Evolutionary conservation across 2,329 filamentous ascomycete species (phyloP).

Genomic region (Cyphellophora attinorum): DNA sequence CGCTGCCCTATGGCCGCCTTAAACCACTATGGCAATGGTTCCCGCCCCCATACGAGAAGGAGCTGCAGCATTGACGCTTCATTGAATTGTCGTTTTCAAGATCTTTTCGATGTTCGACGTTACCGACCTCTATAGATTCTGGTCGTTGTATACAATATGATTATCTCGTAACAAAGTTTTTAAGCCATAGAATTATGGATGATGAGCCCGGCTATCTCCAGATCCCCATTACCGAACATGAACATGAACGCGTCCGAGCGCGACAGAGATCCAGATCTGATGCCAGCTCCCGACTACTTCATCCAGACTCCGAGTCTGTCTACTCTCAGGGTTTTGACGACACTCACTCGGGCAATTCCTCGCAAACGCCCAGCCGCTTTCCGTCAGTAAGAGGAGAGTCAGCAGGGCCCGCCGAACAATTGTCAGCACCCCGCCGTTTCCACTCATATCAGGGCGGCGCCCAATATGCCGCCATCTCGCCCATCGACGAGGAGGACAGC

Average conservation of each 20-base stretch:
- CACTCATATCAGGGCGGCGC: conserved; percentile 3
- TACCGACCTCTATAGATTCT: no score
- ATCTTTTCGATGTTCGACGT: no score
- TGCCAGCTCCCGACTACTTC: conserved; percentile 4
- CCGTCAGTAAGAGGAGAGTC: conserved; percentile 5
- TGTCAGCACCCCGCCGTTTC: not conserved
- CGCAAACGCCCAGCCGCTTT: conserved; percentile 8
- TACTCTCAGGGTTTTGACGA: conserved; percentile 3
- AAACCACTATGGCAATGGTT: no score
- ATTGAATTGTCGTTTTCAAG: no score
- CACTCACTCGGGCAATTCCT: not conserved
- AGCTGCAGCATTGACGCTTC: no score
- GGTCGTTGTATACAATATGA: no score
- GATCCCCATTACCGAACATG: conserved; percentile 13
- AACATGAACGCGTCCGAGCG: conserved; percentile 12
- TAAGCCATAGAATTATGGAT: conserved; percentile 10
- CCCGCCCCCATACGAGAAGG: no score
- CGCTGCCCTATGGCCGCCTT: no score
- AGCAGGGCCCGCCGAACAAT: no score
- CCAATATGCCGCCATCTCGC: conserved; percentile 11
- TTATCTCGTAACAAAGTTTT: no score
- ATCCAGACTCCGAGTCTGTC: conserved; percentile 8
- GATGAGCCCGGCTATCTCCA: conserved; percentile 11
- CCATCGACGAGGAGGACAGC: conserved; percentile 15
- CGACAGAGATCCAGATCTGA: not conserved